phyloP scores from a whole-genome alignment of 768 basidiomycete species.

The Mycena olivaceomarginata region DNA sequence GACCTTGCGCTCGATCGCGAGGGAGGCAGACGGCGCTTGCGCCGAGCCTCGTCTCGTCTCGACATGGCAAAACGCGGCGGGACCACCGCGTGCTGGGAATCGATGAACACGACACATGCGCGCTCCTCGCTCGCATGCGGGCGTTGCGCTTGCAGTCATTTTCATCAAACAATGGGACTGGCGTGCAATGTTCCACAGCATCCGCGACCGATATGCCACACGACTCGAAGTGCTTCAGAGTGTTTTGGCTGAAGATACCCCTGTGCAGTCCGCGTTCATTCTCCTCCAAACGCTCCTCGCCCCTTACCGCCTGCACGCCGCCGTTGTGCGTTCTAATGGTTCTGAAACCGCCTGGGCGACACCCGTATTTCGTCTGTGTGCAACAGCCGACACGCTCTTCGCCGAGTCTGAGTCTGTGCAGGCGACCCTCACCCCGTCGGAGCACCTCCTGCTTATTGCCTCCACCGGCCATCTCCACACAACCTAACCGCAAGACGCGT shows the following conservation, averaged over 20 bases:
- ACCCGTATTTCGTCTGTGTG: too few relatives aligned
- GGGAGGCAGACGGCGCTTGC: constrained; percentile 47
- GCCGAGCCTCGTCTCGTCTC: constrained; percentile 56
- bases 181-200: constrained; percentile 56
- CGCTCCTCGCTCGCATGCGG: constrained; percentile 53
- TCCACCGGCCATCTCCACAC: too few relatives aligned
- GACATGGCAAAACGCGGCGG: constrained; percentile 55
- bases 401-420: constrained; percentile 31
- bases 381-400: too few relatives aligned
- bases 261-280: too few relatives aligned
- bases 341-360: too few relatives aligned
- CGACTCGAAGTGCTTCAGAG: too few relatives aligned
- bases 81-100: constrained; percentile 60
- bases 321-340: too few relatives aligned
- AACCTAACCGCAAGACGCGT: too few relatives aligned
- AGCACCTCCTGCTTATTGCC: constrained; percentile 52
- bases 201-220: too few relatives aligned
- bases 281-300: too few relatives aligned
- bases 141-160: constrained; percentile 27
- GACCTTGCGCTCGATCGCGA: background rate
- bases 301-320: too few relatives aligned
- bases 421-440: constrained; percentile 51
- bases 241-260: too few relatives aligned
- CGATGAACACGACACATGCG: constrained; percentile 48
- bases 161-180: constrained; percentile 61